Conservation (phyloP, 495 filamentous ascomycete species). For the Daldinia concentrica region DNA sequence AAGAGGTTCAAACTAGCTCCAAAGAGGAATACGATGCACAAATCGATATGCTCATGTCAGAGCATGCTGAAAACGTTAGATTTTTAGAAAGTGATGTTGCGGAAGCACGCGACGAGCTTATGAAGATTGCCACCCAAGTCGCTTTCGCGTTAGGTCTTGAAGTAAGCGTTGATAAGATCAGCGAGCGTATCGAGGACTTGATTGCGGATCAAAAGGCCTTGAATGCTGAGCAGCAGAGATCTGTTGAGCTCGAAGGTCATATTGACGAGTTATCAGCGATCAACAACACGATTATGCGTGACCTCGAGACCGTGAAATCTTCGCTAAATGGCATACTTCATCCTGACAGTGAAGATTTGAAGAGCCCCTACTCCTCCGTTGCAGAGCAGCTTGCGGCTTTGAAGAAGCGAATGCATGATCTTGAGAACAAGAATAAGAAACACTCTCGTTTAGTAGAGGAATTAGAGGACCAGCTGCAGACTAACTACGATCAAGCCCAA, state of each 20-base stretch:
- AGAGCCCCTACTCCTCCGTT: conserved; percentile 67
- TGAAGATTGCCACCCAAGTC: conserved; percentile 66
- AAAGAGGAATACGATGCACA: conserved; percentile 56
- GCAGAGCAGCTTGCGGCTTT: conserved; percentile 75
- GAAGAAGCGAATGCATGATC: conserved; percentile 73
- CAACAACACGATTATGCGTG: conserved; percentile 64
- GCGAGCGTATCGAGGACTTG: conserved; percentile 62
- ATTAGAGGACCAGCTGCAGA: conserved; percentile 95
- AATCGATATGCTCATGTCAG: conserved; percentile 54
- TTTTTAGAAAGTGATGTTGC: conserved; percentile 73
- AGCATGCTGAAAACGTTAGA: conserved; percentile 69
- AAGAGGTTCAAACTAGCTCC: conserved; percentile 55
- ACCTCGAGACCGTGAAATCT: conserved; percentile 61
- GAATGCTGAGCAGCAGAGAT: conserved; percentile 65
- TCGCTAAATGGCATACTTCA: conserved; percentile 57
- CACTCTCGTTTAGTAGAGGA: conserved; percentile 92
- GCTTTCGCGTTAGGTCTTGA: conserved; percentile 63
- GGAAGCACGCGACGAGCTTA: conserved; percentile 74
- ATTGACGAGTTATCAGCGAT: conserved; percentile 60
- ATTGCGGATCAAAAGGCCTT: conserved; percentile 58
- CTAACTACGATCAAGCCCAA: conserved; percentile 92
- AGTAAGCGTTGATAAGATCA: conserved; percentile 63
- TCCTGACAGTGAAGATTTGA: conserved; percentile 48
- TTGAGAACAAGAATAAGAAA: conserved; percentile 75
- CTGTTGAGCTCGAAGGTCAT: conserved; percentile 58